These are phyloP conservation scores for Diplodia corticola DNA, from an alignment of 2,329 filamentous ascomycete genomes.

Conservation along the genomic window DNA sequence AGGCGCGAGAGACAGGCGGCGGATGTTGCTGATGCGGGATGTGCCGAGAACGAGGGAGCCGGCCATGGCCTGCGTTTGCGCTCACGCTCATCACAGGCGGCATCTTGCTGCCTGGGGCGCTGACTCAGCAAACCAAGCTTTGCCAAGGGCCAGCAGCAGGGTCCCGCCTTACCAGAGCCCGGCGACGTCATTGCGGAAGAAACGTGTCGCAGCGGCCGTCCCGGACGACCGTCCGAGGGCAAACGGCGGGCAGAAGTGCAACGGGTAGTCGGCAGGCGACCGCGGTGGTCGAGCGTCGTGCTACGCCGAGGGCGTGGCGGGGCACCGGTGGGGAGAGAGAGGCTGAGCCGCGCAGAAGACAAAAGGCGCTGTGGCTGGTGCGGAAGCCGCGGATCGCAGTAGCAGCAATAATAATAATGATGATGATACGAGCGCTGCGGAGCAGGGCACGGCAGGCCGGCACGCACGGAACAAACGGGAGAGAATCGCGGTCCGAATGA, in stretches of 20 bases:
- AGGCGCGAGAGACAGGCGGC: neutral
- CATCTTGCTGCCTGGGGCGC: neutral
- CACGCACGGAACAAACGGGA: slow-evolving; percentile 17
- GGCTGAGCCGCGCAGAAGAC: slow-evolving; percentile 8
- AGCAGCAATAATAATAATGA: too few relatives aligned
- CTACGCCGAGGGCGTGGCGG: neutral
- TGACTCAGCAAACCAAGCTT: slow-evolving; percentile 1
- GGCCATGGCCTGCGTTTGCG: neutral
- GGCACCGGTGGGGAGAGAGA: neutral
- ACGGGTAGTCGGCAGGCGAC: slow-evolving; percentile 11
- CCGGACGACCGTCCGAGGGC: neutral
- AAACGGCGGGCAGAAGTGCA: neutral
- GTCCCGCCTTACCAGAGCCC: neutral
- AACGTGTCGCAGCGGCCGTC: neutral
- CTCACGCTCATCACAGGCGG: neutral
- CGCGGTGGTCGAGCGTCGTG: neutral
- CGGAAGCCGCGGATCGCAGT: neutral
- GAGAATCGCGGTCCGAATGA: slow-evolving; percentile 8
- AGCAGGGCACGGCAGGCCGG: slow-evolving; percentile 14
- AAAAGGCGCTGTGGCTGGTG: neutral
- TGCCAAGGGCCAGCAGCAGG: neutral
- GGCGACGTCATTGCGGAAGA: neutral
- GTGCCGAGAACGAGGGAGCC: neutral
- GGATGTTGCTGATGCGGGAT: neutral
- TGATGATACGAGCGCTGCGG: neutral